Base-by-base conservation (phyloP, 2,329 filamentous ascomycete genomes). In the Penicillium fuscoglaucum region DNA sequence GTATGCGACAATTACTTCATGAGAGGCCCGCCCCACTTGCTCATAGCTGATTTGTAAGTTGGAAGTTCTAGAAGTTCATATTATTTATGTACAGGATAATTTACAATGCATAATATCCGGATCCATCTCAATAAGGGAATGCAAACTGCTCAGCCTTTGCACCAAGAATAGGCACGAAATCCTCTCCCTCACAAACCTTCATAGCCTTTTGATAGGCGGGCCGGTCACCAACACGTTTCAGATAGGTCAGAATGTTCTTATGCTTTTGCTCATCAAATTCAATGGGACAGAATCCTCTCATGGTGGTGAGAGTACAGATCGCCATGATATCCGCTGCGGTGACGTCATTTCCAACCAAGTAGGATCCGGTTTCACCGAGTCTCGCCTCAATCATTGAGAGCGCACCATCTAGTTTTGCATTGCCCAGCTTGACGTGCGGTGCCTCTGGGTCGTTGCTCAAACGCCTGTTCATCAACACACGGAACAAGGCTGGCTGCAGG, bases 261-360 rank as follows among this genome's bases (percentile, higher is more conserved):
- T 67, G 59, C 40, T 60, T 66, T 17, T 58, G 54, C 21, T 43
- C 51, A 55, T 67, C 64, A 26, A 47, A 64, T 3, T 62, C 61
- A 17, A 66, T 24, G 1, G 61, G 56, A 19, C 28, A 55, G 37
- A 66, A 66, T 1, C 65, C 64, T 13, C 65, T 54, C 62, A 67
- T 67, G 2, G 65, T 67, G 1, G 65, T 67, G 43, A 67, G 52
- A 1, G 59, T 64, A 39, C 60, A 62, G 29, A 66, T 40, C 3
- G 47, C 60, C 59, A 67, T 67, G 28, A 66, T 61, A 61, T 67
- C 65, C 5, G 65, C 65, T 2, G 64, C 62, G 2, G 62, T 67
- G 17, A 67, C 37, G 17, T 60, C 53, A 51, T 64, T 55, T 1
- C 65, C 65, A 19, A 60, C 65, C 17, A 67, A 53, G 46, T 64